These are phyloP conservation scores for Metschnikowia cubensis DNA, from an alignment of 805 yeast genomes.

Conservation along the genomic window DNA sequence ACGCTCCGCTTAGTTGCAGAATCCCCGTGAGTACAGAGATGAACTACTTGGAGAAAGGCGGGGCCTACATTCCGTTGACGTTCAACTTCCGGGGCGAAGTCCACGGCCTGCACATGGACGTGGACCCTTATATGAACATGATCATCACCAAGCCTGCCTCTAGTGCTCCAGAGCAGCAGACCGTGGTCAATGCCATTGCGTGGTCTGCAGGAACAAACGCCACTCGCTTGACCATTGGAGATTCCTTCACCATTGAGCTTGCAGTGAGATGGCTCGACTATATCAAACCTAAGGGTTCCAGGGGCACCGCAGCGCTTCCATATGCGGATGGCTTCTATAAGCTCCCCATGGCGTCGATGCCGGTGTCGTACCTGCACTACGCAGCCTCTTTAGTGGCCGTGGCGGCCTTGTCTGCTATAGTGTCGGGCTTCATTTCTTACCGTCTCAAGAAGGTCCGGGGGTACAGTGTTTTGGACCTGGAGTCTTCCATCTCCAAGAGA, in stretches of 20 bases:
- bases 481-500: constrained; percentile 20
- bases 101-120: constrained; percentile 63
- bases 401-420: constrained; percentile 21
- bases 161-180: constrained; percentile 26
- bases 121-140: constrained; percentile 56
- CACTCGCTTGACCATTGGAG: constrained; percentile 64
- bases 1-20: constrained; percentile 69
- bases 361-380: constrained; percentile 24
- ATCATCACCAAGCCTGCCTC: constrained; percentile 39
- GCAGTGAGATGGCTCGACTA: constrained; percentile 55
- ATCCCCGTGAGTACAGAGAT: constrained; percentile 48
- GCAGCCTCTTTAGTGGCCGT: constrained; percentile 19
- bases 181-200: constrained; percentile 52
- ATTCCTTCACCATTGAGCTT: constrained; percentile 51
- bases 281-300: constrained; percentile 20
- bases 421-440: constrained; percentile 25
- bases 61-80: constrained; percentile 54
- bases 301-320: constrained; percentile 25
- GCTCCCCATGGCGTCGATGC: constrained; percentile 28
- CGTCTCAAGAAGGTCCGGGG: constrained; percentile 21
- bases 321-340: constrained; percentile 38
- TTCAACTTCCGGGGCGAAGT: constrained; percentile 64
- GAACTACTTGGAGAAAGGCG: constrained; percentile 39
- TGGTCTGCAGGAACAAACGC: constrained; percentile 61
- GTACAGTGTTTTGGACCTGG: constrained; percentile 23